Conservation (phyloP, 768 basidiomycete genomes). For the Pholiota conissans region DNA sequence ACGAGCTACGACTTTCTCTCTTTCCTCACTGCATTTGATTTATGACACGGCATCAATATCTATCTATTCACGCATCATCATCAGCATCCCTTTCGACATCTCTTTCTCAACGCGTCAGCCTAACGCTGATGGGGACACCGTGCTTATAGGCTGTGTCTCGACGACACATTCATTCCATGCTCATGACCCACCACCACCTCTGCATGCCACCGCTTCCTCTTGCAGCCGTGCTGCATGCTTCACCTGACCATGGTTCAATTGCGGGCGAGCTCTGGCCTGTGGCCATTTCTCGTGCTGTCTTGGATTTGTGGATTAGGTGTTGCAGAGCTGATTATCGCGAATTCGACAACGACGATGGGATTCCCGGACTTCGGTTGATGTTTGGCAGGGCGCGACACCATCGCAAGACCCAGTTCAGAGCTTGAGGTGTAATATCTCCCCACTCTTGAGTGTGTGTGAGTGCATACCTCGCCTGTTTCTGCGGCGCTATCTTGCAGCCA, state of each 20-base stretch:
- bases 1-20: constrained; percentile 31
- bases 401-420: constrained; percentile 68
- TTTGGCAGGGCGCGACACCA: constrained; percentile 53
- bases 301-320: constrained; percentile 13
- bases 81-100: constrained; percentile 22
- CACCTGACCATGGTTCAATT: constrained; percentile 22
- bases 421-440: constrained; percentile 56
- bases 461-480: constrained; percentile 54
- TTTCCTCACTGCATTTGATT: constrained; percentile 46
- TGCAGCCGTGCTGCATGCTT: constrained; percentile 60
- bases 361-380: constrained; percentile 51
- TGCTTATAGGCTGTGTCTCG: constrained; percentile 37
- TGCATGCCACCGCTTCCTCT: constrained; percentile 32
- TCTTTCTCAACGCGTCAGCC: constrained; percentile 19
- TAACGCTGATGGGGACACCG: constrained; percentile 13
- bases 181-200: constrained; percentile 19
- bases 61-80: constrained; percentile 32
- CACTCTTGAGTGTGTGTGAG: constrained; percentile 46
- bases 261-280: constrained; percentile 35
- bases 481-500: constrained; percentile 57
- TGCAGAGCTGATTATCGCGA: constrained; percentile 22
- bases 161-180: constrained; percentile 28
- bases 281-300: constrained; percentile 33
- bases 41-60: constrained; percentile 36
- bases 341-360: constrained; percentile 51